Base-by-base conservation (phyloP, 257 asterid species). In the Eucommia ulmoides region DNA sequence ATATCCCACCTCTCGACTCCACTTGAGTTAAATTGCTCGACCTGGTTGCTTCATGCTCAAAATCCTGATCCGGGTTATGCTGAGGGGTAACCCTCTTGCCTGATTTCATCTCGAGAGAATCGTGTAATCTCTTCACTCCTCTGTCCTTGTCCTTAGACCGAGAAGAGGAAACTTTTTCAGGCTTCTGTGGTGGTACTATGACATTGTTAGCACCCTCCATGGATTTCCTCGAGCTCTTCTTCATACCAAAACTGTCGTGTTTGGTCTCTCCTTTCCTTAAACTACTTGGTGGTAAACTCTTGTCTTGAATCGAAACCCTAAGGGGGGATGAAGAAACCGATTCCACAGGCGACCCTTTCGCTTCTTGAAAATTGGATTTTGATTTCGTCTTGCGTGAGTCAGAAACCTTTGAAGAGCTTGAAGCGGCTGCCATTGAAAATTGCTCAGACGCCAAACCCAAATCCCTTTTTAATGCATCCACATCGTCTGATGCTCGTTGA, bases 321-420 rank as follows among this genome's bases (percentile, higher is more conserved):
- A 78, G 49, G 54, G 99, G 99, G 53, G 95, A 91, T 19, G 96
- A 91, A 23, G 94, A 91, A 64, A 86, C 99, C 0, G 99, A 86
- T 59, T 75, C 95, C 46, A 63, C 88, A 19, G 95, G 99, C 19
- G 96, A 86, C 41, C 87, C 81, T 74, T 65, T 83, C 65, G 60
- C 70, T 62, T 68, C 79, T 41, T 53, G 54, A 58, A 51, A 61
- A 74, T 69, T 74, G 29, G 51, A 55, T 68, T 78, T 73, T 50
- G 51, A 55, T 68, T 78, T 73, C 50, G 56, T 73, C 72, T 72
- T 86, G 54, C 76, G 76, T 58, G 93, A 80, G 58, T 63, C 83
- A 23, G 96, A 91, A 61, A 83, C 72, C 77, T 82, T 91, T 25
- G 99, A 91, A 22, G 95, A 86, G 83, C 93, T 86, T 51, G 96